Conservation (phyloP, 495 filamentous ascomycete genomes). For the Aspergillus ostianus region DNA sequence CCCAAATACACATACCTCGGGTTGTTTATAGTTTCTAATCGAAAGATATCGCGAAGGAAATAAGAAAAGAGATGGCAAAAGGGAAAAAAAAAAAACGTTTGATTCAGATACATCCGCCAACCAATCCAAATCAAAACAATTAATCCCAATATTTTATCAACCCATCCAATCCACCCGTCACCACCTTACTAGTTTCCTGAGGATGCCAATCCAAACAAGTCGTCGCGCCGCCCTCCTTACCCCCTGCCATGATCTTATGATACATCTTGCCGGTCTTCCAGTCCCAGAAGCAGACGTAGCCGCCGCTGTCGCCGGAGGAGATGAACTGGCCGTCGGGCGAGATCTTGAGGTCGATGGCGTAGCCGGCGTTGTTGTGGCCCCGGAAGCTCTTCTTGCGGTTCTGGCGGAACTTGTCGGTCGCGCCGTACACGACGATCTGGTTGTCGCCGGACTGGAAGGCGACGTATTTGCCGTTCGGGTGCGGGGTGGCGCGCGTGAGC, state of each 20-base stretch:
- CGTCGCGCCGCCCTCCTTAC: conserved; percentile 61
- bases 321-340: conserved; percentile 90
- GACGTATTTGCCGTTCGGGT: conserved; percentile 89
- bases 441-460: conserved; percentile 92
- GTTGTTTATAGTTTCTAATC: too few species aligned
- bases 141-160: conserved; percentile 95
- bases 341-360: conserved; percentile 84
- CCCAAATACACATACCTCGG: too few species aligned
- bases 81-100: not conserved
- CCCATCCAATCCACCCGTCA: conserved; percentile 85
- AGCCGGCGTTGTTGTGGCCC: conserved; percentile 93
- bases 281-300: conserved; percentile 95
- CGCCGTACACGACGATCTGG: conserved; percentile 92
- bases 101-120: not conserved
- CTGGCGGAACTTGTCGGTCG: conserved; percentile 91
- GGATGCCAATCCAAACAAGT: conserved; percentile 89
- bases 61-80: not conserved
- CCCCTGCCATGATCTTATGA: conserved; percentile 82
- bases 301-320: conserved; percentile 76
- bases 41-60: not conserved
- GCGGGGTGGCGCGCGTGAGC: conserved; percentile 74
- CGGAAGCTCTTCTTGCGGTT: conserved; percentile 96
- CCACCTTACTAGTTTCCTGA: conserved; percentile 91
- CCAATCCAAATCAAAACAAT: not conserved
- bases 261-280: conserved; percentile 99